These are phyloP conservation scores for Amoebophrya sp. DNA, from an alignment of 169 alveolate species.

Conservation along the genomic window DNA sequence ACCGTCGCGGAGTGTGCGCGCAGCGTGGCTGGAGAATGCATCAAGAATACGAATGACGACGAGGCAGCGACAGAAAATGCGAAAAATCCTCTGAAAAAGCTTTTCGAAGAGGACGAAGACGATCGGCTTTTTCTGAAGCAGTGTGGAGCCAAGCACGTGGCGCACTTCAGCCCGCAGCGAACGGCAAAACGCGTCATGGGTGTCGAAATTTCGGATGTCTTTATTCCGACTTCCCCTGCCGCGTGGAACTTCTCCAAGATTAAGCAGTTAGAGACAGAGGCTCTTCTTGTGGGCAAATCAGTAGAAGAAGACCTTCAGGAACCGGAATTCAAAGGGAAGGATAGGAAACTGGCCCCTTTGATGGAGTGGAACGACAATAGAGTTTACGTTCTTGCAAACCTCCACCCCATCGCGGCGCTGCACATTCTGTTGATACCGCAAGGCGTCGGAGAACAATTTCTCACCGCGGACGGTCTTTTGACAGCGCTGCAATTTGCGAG, in stretches of 20 bases:
- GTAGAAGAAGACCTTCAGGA: too few relatives aligned
- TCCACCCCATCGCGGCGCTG: background rate
- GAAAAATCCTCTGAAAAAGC: too few relatives aligned
- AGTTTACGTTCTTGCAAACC: background rate
- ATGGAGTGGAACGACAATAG: background rate
- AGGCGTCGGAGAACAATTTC: background rate
- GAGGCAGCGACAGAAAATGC: too few relatives aligned
- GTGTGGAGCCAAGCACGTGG: background rate
- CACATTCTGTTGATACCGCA: background rate
- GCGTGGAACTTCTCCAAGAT: background rate
- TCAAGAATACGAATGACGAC: too few relatives aligned
- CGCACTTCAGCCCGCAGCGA: background rate
- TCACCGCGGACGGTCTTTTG: background rate
- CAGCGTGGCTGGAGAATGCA: too few relatives aligned
- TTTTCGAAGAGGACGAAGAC: background rate
- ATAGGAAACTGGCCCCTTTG: too few relatives aligned
- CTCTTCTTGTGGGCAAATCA: too few relatives aligned
- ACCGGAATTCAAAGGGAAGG: too few relatives aligned
- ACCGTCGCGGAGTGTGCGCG: too few relatives aligned
- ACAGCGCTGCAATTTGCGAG: background rate
- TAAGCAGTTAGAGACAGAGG: too few relatives aligned
- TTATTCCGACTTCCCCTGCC: background rate
- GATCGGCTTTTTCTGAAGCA: background rate
- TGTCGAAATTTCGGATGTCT: background rate
- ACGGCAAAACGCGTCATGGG: background rate